Evolutionary conservation across 495 filamentous ascomycete species (phyloP).

Genomic region (Penicillium arizonense): DNA sequence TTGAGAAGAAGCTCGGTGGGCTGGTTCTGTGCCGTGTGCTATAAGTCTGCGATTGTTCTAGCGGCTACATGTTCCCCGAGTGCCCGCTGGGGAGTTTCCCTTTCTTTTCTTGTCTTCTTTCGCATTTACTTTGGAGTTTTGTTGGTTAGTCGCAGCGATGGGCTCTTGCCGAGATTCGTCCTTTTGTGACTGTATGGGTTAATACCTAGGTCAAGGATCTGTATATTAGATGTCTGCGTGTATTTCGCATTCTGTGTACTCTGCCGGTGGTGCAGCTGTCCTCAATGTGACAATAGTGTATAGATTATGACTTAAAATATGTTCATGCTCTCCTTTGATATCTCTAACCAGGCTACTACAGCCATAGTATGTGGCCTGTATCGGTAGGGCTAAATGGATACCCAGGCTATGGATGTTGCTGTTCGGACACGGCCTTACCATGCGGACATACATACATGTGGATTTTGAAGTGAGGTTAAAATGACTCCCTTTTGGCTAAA

Average conservation of each 20-base stretch:
- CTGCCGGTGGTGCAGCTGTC: constrained; percentile 18
- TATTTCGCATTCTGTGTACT: constrained; percentile 22
- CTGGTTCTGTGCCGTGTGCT: constrained; percentile 73
- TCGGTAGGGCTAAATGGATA: background rate
- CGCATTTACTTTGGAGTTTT: constrained; percentile 47
- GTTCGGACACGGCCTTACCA: no score
- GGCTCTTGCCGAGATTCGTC: constrained; percentile 28
- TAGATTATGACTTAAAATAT: constrained; percentile 30
- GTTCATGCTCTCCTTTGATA: constrained; percentile 10
- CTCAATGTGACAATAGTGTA: constrained; percentile 20
- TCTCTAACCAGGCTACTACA: background rate
- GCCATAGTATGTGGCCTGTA: background rate
- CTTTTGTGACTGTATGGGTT: constrained; percentile 35
- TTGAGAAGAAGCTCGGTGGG: constrained; percentile 82
- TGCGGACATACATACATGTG: no score
- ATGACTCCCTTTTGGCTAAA: no score
- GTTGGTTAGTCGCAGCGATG: constrained; percentile 38
- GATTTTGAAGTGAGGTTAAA: no score
- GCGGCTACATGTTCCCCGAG: constrained; percentile 1
- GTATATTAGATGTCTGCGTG: constrained; percentile 40
- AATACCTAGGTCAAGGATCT: constrained; percentile 34
- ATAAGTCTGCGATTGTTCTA: constrained; percentile 21
- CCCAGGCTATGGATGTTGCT: no score
- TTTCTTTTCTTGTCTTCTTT: constrained; percentile 23
- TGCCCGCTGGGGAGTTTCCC: constrained; percentile 10